Evolutionary conservation across 805 yeast genomes (phyloP).

Genomic region (Sugiyamaella marilandica): DNA sequence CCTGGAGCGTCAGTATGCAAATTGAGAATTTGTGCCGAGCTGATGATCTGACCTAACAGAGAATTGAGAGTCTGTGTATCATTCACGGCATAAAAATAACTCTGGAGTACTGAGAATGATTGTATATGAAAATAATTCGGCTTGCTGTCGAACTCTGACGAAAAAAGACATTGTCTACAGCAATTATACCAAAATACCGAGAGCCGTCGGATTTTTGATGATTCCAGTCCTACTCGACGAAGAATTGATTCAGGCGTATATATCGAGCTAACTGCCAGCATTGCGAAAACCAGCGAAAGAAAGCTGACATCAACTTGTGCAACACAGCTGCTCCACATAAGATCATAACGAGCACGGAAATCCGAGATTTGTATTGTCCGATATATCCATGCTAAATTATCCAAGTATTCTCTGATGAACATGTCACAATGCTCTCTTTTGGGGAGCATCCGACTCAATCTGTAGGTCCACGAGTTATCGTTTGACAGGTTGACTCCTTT

Average conservation of each 20-base stretch:
- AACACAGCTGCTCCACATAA: not conserved
- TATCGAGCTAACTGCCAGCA: not conserved
- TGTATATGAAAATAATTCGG: not conserved
- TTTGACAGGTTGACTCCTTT: not conserved
- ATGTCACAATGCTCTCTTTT: not conserved
- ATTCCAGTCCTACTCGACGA: not conserved
- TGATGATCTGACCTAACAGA: not conserved
- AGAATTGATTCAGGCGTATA: not conserved
- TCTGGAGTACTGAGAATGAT: not conserved
- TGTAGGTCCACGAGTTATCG: not conserved
- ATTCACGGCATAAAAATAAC: constrained; percentile 1
- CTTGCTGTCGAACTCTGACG: not conserved
- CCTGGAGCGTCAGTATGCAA: not conserved
- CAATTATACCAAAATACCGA: not conserved
- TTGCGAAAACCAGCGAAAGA: not conserved
- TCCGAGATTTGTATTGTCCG: not conserved
- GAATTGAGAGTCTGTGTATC: constrained; percentile 1
- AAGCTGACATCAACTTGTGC: not conserved
- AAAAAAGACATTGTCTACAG: not conserved
- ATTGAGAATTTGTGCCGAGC: not conserved
- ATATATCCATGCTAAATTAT: not conserved
- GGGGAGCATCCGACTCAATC: not conserved
- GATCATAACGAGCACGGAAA: not conserved
- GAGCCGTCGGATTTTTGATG: not conserved
- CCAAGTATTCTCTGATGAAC: not conserved